Conservation (phyloP, 768 basidiomycete genomes). For the Leccinum aurantiacum region DNA sequence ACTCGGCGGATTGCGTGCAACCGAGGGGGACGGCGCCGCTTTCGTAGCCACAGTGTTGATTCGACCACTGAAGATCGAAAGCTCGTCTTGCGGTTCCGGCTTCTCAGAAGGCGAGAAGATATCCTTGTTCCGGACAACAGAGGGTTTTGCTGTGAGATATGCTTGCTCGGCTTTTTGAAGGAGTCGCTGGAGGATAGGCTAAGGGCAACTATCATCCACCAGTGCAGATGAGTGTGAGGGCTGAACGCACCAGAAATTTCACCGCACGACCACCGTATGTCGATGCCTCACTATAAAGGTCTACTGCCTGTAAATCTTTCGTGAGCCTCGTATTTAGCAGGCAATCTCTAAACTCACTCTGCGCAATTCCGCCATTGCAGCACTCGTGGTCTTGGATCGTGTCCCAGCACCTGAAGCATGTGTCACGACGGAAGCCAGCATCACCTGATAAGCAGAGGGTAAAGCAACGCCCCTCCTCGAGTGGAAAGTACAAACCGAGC, state of each 20-base stretch:
- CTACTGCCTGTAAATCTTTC: slow-evolving; percentile 42
- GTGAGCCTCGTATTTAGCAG: neutral
- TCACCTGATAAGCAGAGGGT: slow-evolving; percentile 46
- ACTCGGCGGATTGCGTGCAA: slow-evolving; percentile 1
- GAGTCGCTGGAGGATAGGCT: slow-evolving; percentile 68
- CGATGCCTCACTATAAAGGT: slow-evolving; percentile 66
- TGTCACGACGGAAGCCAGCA: slow-evolving; percentile 76
- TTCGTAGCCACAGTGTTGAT: slow-evolving; percentile 63
- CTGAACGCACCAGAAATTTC: slow-evolving; percentile 61
- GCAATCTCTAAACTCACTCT: slow-evolving; percentile 15
- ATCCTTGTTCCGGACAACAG: slow-evolving; percentile 46
- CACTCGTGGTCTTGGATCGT: slow-evolving; percentile 65
- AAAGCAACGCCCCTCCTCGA: neutral
- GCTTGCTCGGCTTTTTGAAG: slow-evolving; percentile 59
- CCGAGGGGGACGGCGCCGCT: slow-evolving; percentile 26
- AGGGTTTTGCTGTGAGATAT: slow-evolving; percentile 47
- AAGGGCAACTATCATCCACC: slow-evolving; percentile 5
- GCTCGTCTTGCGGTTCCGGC: slow-evolving; percentile 59
- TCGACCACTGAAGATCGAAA: slow-evolving; percentile 75
- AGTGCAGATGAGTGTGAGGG: neutral
- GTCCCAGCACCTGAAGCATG: slow-evolving; percentile 47
- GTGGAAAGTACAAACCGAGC: slow-evolving; percentile 44
- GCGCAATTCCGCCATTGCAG: slow-evolving; percentile 66
- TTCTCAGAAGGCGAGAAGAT: slow-evolving; percentile 54
- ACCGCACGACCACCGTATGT: slow-evolving; percentile 61